Conservation (phyloP, 2,329 filamentous ascomycete species). For the Beauveria caledonica region DNA sequence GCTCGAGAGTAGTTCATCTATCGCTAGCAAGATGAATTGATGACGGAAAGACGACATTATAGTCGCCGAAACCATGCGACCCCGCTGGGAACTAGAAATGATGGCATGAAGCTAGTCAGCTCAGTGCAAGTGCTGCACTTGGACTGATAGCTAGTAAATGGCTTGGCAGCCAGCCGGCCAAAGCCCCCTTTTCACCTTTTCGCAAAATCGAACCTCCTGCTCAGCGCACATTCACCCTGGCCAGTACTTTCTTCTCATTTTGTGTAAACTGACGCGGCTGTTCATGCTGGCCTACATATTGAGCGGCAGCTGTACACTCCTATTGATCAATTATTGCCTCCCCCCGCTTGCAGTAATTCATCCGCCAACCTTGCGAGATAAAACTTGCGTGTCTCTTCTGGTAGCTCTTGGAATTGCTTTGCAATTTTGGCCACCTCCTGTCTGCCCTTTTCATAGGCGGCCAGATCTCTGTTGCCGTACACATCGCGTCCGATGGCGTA, state of each 20-base stretch:
- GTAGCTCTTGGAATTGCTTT: conserved; percentile 55
- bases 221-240: not conserved
- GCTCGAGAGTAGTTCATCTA: not conserved
- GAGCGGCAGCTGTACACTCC: too few relatives aligned
- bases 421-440: conserved; percentile 61
- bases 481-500: conserved; percentile 74
- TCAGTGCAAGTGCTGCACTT: not conserved
- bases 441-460: conserved; percentile 74
- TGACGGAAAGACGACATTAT: not conserved
- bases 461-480: conserved; percentile 80
- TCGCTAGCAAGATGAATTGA: not conserved
- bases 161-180: not conserved
- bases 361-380: conserved; percentile 65
- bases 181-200: not conserved
- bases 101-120: not conserved
- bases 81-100: not conserved
- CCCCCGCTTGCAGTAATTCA: conserved; percentile 42
- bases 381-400: conserved; percentile 60
- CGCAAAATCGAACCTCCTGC: not conserved
- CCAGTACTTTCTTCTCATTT: not conserved
- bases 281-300: too few relatives aligned
- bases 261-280: not conserved
- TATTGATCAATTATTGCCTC: conserved; percentile 11
- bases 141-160: not conserved
- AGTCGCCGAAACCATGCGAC: not conserved